These are phyloP conservation scores for Beauveria varroae DNA, from an alignment of 2,329 filamentous ascomycete genomes.

Conservation along the genomic window DNA sequence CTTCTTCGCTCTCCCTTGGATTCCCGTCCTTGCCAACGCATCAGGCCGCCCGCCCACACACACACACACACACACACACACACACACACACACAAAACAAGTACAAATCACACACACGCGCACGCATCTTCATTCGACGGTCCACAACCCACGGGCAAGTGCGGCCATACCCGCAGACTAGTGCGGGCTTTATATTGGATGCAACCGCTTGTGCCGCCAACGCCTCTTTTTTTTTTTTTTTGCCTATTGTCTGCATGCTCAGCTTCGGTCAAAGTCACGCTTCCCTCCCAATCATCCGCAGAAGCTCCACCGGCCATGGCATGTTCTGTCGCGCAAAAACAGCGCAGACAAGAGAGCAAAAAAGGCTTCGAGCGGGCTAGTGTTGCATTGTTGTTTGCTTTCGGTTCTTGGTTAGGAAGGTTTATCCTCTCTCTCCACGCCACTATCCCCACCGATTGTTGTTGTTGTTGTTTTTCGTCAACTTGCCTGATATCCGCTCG, in stretches of 20 bases:
- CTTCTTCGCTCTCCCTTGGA: neutral
- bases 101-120: no score
- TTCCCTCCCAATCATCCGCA: neutral
- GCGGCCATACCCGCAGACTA: conserved; percentile 7
- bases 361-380: neutral
- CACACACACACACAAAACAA: no score
- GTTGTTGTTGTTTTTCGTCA: neutral
- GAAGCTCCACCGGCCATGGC: neutral
- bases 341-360: neutral
- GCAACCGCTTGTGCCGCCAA: conserved; percentile 7
- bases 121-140: neutral
- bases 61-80: neutral
- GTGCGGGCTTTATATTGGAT: conserved; percentile 4
- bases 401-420: neutral
- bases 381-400: neutral
- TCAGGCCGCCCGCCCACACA: neutral
- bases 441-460: neutral
- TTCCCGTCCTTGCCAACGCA: neutral
- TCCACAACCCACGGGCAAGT: neutral
- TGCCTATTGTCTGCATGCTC: neutral
- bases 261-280: conserved; percentile 1
- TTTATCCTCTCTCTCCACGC: neutral
- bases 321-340: neutral
- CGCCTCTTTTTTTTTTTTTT: neutral
- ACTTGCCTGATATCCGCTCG: neutral